phyloP scores from a whole-genome alignment of 2,329 filamentous ascomycete genomes.

The Sporothrix humicola region DNA sequence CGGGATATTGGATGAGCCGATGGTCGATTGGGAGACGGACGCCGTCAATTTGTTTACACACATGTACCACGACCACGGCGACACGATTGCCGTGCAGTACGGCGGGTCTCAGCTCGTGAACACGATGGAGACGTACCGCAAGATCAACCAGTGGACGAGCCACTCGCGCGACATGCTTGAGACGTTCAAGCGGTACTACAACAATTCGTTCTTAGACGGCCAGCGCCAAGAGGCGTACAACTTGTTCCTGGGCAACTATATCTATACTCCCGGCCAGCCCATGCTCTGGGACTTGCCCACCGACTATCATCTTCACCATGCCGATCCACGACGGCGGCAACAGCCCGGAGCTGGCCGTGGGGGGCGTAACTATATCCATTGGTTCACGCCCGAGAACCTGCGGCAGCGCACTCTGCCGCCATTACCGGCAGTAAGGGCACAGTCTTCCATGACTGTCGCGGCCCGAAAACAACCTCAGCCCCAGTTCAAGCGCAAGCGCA shows the following conservation, averaged over 20 bases:
- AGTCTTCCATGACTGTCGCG: conserved; percentile 39
- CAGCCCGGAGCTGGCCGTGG: conserved; percentile 45
- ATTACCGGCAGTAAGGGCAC: conserved; percentile 53
- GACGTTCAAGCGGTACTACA: conserved; percentile 98
- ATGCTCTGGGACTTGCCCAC: conserved; percentile 97
- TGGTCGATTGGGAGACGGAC: conserved; percentile 91
- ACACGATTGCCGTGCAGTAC: conserved; percentile 97
- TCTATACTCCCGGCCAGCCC: conserved; percentile 82
- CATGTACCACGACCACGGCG: conserved; percentile 98
- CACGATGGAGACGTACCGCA: conserved; percentile 98
- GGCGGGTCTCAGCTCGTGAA: conserved; percentile 97
- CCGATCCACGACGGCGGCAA: conserved; percentile 76
- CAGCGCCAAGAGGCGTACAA: conserved; percentile 98
- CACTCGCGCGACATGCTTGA: conserved; percentile 99
- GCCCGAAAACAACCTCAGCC: conserved; percentile 17
- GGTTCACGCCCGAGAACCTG: conserved; percentile 80
- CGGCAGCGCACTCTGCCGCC: conserved; percentile 66
- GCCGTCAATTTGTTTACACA: conserved; percentile 95
- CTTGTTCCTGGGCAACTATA: conserved; percentile 94
- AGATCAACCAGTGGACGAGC: conserved; percentile 98
- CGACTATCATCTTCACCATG: conserved; percentile 95
- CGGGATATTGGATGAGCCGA: conserved; percentile 77
- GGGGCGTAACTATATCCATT: conserved; percentile 74
- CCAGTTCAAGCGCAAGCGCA: conserved; percentile 20
- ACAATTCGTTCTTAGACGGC: conserved; percentile 95